These are phyloP conservation scores for Globisporangium emineosum DNA, from an alignment of 352 stramenopile genomes.

Conservation along the genomic window DNA sequence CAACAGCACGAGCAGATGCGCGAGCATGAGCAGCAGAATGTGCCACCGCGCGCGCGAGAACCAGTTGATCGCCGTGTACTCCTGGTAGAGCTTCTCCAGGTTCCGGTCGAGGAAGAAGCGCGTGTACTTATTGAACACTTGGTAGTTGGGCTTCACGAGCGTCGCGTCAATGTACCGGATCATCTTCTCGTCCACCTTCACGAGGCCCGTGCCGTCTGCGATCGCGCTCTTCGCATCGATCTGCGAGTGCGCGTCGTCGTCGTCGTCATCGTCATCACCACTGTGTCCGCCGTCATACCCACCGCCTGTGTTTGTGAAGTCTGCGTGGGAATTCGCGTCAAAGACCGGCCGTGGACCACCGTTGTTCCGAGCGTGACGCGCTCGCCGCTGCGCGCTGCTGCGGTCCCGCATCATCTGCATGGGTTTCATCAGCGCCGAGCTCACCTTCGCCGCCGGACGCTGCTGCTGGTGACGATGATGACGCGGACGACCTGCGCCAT, in stretches of 20 bases:
- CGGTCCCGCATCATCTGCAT: constrained; percentile 23
- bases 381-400: constrained; percentile 11
- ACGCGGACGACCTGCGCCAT: background rate
- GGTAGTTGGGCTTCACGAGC: constrained; percentile 62
- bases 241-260: constrained; percentile 4
- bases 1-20: constrained; percentile 68
- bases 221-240: background rate
- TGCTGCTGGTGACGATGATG: background rate
- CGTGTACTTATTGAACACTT: constrained; percentile 81
- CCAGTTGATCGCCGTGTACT: constrained; percentile 84
- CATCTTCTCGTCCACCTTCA: constrained; percentile 38
- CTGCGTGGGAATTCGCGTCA: background rate
- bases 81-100: constrained; percentile 78
- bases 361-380: background rate
- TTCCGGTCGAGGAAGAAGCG: constrained; percentile 74
- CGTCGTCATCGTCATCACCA: background rate
- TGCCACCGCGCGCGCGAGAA: constrained; percentile 73
- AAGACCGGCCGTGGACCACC: background rate
- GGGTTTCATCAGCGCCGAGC: constrained; percentile 19
- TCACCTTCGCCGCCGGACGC: constrained; percentile 14
- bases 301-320: constrained; percentile 1
- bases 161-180: constrained; percentile 75
- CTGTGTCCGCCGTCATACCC: background rate
- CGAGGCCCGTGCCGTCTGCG: constrained; percentile 9
- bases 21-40: constrained; percentile 62